Evolutionary conservation across 2,329 filamentous ascomycete genomes (phyloP).

Genomic region (Trichoderma afroharzianum): DNA sequence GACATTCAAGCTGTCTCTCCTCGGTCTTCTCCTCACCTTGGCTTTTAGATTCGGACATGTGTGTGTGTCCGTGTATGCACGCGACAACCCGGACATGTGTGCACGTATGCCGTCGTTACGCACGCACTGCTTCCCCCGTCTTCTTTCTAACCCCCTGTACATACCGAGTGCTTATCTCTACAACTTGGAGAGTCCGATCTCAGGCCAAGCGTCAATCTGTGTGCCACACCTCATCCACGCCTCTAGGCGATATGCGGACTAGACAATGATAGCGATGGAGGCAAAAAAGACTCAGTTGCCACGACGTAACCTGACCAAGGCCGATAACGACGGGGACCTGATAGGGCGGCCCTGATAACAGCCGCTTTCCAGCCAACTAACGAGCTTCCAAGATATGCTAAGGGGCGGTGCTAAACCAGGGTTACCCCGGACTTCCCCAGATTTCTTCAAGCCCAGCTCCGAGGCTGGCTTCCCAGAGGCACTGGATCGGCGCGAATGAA

Average conservation of each 20-base stretch:
- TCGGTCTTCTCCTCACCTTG: constrained; percentile 6
- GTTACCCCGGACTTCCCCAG: constrained; percentile 17
- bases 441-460: constrained; percentile 8
- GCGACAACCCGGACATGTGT: background rate
- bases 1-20: background rate
- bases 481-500: background rate
- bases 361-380: background rate
- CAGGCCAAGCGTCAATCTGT: background rate
- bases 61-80: background rate
- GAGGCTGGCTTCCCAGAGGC: background rate
- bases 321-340: constrained; percentile 13
- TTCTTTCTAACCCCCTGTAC: background rate
- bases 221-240: background rate
- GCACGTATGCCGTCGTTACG: background rate
- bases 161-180: constrained; percentile 3
- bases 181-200: background rate
- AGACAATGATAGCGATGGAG: background rate
- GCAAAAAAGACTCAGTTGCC: constrained; percentile 2
- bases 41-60: background rate
- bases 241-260: constrained; percentile 6
- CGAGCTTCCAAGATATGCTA: background rate
- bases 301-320: background rate
- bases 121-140: background rate
- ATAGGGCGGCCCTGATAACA: constrained; percentile 13
- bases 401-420: constrained; percentile 3